phyloP scores from a whole-genome alignment of 2,329 filamentous ascomycete genomes.

The Clarireedia monteithiana region DNA sequence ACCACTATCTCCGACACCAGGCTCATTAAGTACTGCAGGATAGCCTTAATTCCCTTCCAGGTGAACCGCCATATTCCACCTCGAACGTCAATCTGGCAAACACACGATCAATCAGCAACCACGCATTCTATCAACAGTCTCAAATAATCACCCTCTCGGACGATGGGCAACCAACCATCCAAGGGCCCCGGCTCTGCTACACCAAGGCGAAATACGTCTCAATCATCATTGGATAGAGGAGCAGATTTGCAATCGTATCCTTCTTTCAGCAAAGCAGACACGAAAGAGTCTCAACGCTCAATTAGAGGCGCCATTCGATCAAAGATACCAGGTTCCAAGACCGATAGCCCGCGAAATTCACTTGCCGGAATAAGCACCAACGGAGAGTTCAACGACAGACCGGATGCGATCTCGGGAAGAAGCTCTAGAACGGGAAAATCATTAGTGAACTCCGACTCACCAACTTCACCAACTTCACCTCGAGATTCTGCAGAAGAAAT shows the following conservation, averaged over 20 bases:
- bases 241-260: conserved; percentile 68
- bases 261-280: conserved; percentile 87
- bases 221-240: conserved; percentile 24
- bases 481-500: conserved; percentile 30
- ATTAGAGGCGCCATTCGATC: conserved; percentile 70
- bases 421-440: conserved; percentile 43
- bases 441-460: conserved; percentile 31
- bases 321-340: conserved; percentile 72
- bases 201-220: conserved; percentile 24
- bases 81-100: neutral
- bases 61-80: neutral
- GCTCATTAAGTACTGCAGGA: neutral
- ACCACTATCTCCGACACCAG: neutral
- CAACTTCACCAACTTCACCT: conserved; percentile 29
- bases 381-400: conserved; percentile 53
- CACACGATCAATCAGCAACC: neutral
- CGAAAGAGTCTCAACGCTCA: conserved; percentile 83
- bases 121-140: neutral
- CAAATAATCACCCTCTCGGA: conserved; percentile 1
- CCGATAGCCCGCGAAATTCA: conserved; percentile 78
- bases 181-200: conserved; percentile 27
- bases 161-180: conserved; percentile 72
- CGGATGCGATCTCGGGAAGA: conserved; percentile 67
- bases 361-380: conserved; percentile 47
- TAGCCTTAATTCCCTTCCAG: neutral